Conservation (phyloP, 2,329 filamentous ascomycete genomes). For the Aspergillus fijiensis region DNA sequence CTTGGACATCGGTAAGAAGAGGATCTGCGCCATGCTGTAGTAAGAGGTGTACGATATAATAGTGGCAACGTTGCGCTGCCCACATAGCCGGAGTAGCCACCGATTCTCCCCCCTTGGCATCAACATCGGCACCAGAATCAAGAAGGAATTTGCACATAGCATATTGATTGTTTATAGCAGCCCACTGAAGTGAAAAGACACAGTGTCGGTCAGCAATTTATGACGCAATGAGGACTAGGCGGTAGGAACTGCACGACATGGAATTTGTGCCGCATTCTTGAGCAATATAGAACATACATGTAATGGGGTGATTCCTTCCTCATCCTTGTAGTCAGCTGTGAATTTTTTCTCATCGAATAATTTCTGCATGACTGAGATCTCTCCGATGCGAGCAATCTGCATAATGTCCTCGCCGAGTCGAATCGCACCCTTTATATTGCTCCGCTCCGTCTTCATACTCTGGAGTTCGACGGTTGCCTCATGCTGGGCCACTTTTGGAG, state of each 20-base stretch:
- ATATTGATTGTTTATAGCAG: conserved; percentile 97
- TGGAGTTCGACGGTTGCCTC: conserved; percentile 42
- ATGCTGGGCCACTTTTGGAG: conserved; percentile 34
- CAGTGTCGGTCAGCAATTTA: conserved; percentile 9
- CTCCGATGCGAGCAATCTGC: conserved; percentile 87
- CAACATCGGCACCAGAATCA: conserved; percentile 81
- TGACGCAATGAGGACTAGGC: not conserved
- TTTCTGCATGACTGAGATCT: conserved; percentile 82
- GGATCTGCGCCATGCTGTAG: conserved; percentile 91
- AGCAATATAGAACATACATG: conserved; percentile 63
- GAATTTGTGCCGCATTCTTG: not conserved
- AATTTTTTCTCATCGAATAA: conserved; percentile 80
- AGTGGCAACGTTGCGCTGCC: conserved; percentile 94
- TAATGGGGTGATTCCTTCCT: conserved; percentile 90
- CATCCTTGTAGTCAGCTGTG: conserved; percentile 80
- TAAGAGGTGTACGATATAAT: conserved; percentile 92
- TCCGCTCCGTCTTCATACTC: conserved; percentile 31
- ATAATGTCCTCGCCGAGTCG: conserved; percentile 77
- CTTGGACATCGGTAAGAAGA: conserved; percentile 86
- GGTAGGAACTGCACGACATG: no score
- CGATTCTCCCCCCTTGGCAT: conserved; percentile 92
- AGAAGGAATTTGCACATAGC: conserved; percentile 95
- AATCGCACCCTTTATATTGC: conserved; percentile 35
- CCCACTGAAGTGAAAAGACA: conserved; percentile 66
- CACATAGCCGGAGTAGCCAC: conserved; percentile 92